A percentile compares a stretch with the other conserved stretches of the same genome.
Conservation (phyloP, 2,329 filamentous ascomycete genomes). For the Cladosporium phlei region DNA sequence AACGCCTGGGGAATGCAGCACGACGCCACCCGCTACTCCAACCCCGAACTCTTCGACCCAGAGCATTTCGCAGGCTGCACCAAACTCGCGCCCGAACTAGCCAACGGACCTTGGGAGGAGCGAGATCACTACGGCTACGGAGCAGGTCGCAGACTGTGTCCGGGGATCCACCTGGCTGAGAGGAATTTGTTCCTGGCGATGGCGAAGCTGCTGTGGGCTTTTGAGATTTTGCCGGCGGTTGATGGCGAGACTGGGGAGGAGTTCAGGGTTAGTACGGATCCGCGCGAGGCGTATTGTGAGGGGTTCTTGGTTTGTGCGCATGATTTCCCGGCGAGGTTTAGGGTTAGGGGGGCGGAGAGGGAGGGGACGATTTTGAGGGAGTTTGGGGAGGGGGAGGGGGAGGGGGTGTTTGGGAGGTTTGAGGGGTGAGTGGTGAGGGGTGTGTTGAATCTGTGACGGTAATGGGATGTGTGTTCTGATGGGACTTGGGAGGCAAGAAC, state of each 20-base stretch:
- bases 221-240: slow-evolving; percentile 28
- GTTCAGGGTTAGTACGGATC: slow-evolving; percentile 17
- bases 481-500: neutral
- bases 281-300: slow-evolving; percentile 23
- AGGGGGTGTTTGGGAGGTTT: slow-evolving; percentile 20
- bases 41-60: slow-evolving; percentile 33
- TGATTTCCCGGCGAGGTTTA: slow-evolving; percentile 21
- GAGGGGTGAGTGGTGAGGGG: neutral
- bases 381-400: slow-evolving; percentile 18
- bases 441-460: neutral
- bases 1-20: slow-evolving; percentile 40
- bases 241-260: neutral
- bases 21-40: slow-evolving; percentile 27
- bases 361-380: slow-evolving; percentile 22
- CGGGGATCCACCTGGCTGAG: slow-evolving; percentile 47
- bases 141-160: slow-evolving; percentile 46
- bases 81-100: slow-evolving; percentile 34
- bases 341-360: slow-evolving; percentile 16
- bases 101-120: slow-evolving; percentile 31
- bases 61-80: slow-evolving; percentile 32
- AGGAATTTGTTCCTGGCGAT: slow-evolving; percentile 42
- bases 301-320: slow-evolving; percentile 26
- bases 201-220: slow-evolving; percentile 48
- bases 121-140: slow-evolving; percentile 48
- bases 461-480: neutral